These are phyloP conservation scores for Candida nitratophila DNA, from an alignment of 805 yeast species.

Conservation along the genomic window DNA sequence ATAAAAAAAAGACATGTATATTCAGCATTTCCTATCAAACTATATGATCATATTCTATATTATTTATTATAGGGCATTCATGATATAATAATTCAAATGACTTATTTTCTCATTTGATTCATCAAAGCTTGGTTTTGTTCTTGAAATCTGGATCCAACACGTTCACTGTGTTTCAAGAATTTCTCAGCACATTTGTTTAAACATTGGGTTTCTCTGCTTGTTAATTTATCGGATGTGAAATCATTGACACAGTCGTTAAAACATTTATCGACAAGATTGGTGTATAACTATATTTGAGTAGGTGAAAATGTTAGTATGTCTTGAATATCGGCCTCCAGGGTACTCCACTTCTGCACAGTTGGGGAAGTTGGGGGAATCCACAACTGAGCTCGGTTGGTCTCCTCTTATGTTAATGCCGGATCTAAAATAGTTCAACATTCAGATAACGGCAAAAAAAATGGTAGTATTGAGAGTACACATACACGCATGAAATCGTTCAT, in stretches of 20 bases:
- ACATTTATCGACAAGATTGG: slow-evolving; percentile 93
- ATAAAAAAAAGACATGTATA: too few species aligned
- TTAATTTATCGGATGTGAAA: slow-evolving; percentile 85
- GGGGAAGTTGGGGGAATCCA: too few species aligned
- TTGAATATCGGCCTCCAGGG: too few species aligned
- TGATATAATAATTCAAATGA: too few species aligned
- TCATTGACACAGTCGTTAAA: slow-evolving; percentile 97
- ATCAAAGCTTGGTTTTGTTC: slow-evolving; percentile 81
- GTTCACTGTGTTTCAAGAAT: slow-evolving; percentile 95
- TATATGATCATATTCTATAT: too few species aligned
- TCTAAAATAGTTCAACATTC: too few species aligned
- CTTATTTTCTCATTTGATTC: slow-evolving; percentile 48
- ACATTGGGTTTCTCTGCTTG: slow-evolving; percentile 80
- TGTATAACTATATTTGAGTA: slow-evolving; percentile 46
- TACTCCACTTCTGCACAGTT: too few species aligned
- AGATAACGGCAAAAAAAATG: too few species aligned
- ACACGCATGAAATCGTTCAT: slow-evolving; percentile 98
- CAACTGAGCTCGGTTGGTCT: too few species aligned
- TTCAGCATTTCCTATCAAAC: too few species aligned
- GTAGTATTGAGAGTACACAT: slow-evolving; percentile 17
- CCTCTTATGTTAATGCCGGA: too few species aligned
- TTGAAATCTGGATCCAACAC: slow-evolving; percentile 98
- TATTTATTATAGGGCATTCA: too few species aligned
- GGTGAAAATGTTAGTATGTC: background rate
- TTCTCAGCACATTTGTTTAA: slow-evolving; percentile 91